These are phyloP conservation scores for Tolypocladium paradoxum DNA, from an alignment of 2,329 filamentous ascomycete species.

Conservation along the genomic window DNA sequence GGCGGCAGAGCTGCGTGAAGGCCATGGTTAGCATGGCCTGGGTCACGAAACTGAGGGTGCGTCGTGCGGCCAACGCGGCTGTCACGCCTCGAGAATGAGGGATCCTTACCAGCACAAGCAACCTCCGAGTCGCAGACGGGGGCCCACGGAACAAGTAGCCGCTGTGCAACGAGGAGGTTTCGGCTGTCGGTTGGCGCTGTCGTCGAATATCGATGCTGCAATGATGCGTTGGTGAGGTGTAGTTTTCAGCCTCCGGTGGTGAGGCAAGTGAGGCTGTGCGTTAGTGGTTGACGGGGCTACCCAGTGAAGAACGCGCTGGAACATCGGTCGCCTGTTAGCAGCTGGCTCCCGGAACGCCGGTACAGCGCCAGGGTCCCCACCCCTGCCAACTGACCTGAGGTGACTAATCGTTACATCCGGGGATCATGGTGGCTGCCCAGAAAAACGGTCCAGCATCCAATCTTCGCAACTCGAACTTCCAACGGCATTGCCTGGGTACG, in stretches of 20 bases:
- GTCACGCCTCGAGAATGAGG: background rate
- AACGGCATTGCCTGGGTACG: background rate
- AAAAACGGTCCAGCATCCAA: background rate
- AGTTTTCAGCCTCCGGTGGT: constrained; percentile 2
- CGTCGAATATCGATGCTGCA: background rate
- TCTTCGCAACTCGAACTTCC: background rate
- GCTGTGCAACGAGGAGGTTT: background rate
- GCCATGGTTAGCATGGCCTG: background rate
- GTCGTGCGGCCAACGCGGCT: background rate
- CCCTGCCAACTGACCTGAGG: background rate
- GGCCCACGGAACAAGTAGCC: background rate
- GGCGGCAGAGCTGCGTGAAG: background rate
- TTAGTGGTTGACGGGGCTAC: background rate
- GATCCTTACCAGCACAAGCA: background rate
- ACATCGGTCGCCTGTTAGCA: background rate
- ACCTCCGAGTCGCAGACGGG: background rate
- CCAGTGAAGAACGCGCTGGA: background rate
- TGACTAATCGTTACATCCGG: constrained; percentile 4
- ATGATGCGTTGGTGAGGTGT: background rate
- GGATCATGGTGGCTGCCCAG: no score
- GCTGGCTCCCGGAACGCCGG: background rate
- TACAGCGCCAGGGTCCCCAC: background rate
- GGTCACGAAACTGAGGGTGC: background rate
- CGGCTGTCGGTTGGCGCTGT: background rate
- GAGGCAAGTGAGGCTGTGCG: constrained; percentile 1